Evolutionary conservation across 163 green algal genomes (phyloP).

Genomic region (Scenedesmus sp.): DNA sequence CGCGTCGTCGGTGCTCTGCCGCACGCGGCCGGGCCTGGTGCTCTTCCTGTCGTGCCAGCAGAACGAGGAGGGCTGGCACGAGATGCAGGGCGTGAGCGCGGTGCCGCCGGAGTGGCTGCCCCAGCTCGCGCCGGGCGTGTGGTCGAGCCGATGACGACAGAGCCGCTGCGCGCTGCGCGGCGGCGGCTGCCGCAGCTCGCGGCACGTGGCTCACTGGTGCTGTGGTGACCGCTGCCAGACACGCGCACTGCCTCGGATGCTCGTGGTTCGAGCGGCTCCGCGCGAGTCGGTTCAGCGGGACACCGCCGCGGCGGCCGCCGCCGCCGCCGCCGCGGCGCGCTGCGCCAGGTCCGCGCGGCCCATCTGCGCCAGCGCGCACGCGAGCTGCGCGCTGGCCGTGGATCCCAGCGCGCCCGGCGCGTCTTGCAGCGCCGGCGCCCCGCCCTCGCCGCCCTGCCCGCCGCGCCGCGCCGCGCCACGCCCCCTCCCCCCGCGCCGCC

Average conservation of each 20-base stretch:
- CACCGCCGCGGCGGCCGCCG: neutral
- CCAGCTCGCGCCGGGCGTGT: constrained; percentile 77
- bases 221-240: neutral
- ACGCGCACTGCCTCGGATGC: neutral
- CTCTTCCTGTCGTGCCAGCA: constrained; percentile 47
- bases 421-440: too few species aligned
- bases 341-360: too few species aligned
- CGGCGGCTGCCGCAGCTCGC: neutral
- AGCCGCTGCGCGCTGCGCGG: neutral
- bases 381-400: too few species aligned
- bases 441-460: too few species aligned
- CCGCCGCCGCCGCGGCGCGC: too few species aligned
- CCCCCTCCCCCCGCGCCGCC: too few species aligned
- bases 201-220: neutral
- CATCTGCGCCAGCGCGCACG: too few species aligned
- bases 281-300: neutral
- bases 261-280: neutral
- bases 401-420: too few species aligned
- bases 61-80: constrained; percentile 68
- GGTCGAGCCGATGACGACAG: neutral
- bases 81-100: constrained; percentile 86
- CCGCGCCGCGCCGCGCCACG: too few species aligned
- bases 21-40: constrained; percentile 40
- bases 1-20: constrained; percentile 78
- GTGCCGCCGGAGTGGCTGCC: constrained; percentile 86